These are phyloP conservation scores for Penicillium lividum DNA, from an alignment of 495 filamentous ascomycete genomes.

Conservation along the genomic window DNA sequence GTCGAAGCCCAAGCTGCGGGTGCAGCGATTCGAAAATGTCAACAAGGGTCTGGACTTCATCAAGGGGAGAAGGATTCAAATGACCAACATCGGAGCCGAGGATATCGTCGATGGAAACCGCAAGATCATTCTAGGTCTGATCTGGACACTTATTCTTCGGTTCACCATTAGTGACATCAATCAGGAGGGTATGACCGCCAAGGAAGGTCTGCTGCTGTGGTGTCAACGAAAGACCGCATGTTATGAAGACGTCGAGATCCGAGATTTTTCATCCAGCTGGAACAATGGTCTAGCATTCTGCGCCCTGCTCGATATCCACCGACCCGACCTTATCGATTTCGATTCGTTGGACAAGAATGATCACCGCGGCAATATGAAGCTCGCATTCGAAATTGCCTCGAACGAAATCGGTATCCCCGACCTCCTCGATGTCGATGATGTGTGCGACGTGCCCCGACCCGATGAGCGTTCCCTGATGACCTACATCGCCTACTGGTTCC, in stretches of 20 bases:
- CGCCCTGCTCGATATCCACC: slow-evolving; percentile 93
- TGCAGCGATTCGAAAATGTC: slow-evolving; percentile 98
- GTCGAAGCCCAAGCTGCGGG: slow-evolving; percentile 89
- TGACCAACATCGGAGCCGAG: slow-evolving; percentile 98
- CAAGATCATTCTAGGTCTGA: slow-evolving; percentile 94
- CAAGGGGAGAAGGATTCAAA: slow-evolving; percentile 84
- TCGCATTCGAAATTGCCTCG: slow-evolving; percentile 92
- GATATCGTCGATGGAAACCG: slow-evolving; percentile 97
- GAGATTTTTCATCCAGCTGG: slow-evolving; percentile 94
- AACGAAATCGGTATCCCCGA: slow-evolving; percentile 98
- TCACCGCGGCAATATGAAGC: slow-evolving; percentile 94
- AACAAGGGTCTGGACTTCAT: slow-evolving; percentile 94
- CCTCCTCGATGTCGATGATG: slow-evolving; percentile 94
- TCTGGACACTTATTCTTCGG: slow-evolving; percentile 95
- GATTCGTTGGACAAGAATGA: slow-evolving; percentile 91
- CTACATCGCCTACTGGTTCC: slow-evolving; percentile 99
- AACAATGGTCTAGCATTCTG: slow-evolving; percentile 97
- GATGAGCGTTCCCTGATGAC: slow-evolving; percentile 98
- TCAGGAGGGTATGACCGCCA: slow-evolving; percentile 95
- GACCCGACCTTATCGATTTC: slow-evolving; percentile 95
- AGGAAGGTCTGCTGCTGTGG: slow-evolving; percentile 93
- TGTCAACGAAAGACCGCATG: slow-evolving; percentile 98
- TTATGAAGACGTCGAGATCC: slow-evolving; percentile 92
- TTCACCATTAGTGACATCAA: slow-evolving; percentile 99
- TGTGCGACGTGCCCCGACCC: slow-evolving; percentile 92